These are phyloP conservation scores for Coleophoma crateriformis DNA, from an alignment of 2,329 filamentous ascomycete species.

Conservation along the genomic window DNA sequence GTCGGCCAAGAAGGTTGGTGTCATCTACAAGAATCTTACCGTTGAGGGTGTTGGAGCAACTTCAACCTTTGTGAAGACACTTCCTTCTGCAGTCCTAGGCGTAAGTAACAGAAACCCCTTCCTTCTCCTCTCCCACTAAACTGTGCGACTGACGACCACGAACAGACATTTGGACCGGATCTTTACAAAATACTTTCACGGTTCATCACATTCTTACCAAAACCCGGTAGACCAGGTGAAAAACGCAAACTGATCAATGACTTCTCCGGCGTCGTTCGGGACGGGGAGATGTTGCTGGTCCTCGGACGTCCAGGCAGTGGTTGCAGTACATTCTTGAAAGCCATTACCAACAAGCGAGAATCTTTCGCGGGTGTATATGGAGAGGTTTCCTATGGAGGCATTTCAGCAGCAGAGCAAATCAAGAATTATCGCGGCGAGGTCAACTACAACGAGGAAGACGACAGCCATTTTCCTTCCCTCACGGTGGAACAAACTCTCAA, in stretches of 20 bases:
- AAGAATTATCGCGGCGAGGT: slow-evolving; percentile 67
- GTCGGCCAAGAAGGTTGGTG: slow-evolving; percentile 72
- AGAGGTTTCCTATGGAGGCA: slow-evolving; percentile 66
- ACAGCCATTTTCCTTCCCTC: slow-evolving; percentile 67
- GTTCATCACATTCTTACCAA: slow-evolving; percentile 19
- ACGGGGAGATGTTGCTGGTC: slow-evolving; percentile 68
- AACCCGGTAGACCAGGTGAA: slow-evolving; percentile 13
- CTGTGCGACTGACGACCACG: background rate
- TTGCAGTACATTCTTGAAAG: slow-evolving; percentile 73
- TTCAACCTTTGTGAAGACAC: slow-evolving; percentile 62
- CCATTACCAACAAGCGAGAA: slow-evolving; percentile 64
- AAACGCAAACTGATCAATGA: slow-evolving; percentile 50
- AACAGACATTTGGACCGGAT: slow-evolving; percentile 69
- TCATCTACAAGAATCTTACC: slow-evolving; percentile 70
- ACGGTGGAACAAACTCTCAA: slow-evolving; percentile 74
- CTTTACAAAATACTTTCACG: slow-evolving; percentile 55
- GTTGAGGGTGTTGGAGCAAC: slow-evolving; percentile 67
- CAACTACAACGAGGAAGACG: slow-evolving; percentile 74
- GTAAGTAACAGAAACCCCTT: no score
- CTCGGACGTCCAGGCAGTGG: slow-evolving; percentile 70
- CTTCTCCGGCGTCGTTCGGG: slow-evolving; percentile 61
- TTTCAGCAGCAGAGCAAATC: slow-evolving; percentile 61
- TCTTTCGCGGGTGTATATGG: slow-evolving; percentile 62
- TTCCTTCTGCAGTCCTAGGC: slow-evolving; percentile 69
- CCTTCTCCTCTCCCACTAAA: no score